These are phyloP conservation scores for Gautieria morchelliformis DNA, from an alignment of 768 basidiomycete species.

Conservation along the genomic window DNA sequence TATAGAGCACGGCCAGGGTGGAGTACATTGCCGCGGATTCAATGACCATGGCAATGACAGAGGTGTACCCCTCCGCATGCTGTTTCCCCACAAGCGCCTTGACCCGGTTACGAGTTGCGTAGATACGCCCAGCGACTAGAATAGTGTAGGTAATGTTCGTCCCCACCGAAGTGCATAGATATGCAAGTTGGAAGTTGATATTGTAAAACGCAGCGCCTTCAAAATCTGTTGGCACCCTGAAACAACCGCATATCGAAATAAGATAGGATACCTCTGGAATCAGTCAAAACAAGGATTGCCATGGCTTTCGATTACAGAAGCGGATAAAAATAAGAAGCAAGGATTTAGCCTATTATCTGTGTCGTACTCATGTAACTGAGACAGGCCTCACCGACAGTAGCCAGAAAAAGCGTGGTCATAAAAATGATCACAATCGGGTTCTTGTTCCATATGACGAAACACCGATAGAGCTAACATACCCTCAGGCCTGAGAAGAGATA, in stretches of 20 bases:
- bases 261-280: too few relatives aligned
- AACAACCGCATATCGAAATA: too few relatives aligned
- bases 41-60: slow-evolving; percentile 1
- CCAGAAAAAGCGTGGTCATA: not conserved
- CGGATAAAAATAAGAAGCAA: too few relatives aligned
- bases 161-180: slow-evolving; percentile 16
- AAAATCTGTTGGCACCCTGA: too few relatives aligned
- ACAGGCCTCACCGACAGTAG: not conserved
- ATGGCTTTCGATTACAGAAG: not conserved
- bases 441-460: not conserved
- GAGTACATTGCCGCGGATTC: slow-evolving; percentile 7
- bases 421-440: not conserved
- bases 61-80: not conserved
- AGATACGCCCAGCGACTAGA: slow-evolving; percentile 23
- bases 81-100: not conserved
- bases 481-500: not conserved
- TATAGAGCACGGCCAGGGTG: not conserved
- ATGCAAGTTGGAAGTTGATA: not conserved
- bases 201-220: not conserved
- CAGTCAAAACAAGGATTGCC: not conserved
- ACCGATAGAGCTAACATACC: not conserved
- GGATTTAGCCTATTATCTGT: too few relatives aligned
- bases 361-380: too few relatives aligned
- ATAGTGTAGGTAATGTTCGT: slow-evolving; percentile 26
- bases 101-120: slow-evolving; percentile 16